These are phyloP conservation scores for Alternaria longipes DNA, from an alignment of 2,329 filamentous ascomycete genomes.

Conservation along the genomic window DNA sequence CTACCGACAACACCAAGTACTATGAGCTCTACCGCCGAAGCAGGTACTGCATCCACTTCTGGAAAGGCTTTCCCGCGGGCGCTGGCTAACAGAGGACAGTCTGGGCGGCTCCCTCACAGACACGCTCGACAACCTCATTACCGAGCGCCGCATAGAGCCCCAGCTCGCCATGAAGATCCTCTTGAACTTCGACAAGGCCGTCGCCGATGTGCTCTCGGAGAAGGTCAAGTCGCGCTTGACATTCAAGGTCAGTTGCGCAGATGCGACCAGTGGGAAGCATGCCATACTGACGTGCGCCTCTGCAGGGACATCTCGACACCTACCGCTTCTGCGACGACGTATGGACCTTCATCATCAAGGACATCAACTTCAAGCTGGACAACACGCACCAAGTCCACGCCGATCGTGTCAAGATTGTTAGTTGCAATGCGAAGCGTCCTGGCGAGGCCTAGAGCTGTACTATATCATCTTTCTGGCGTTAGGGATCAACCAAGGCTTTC, in stretches of 20 bases:
- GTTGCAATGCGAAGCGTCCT: constrained; percentile 89
- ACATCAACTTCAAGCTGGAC: constrained; percentile 98
- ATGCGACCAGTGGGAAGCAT: constrained; percentile 5
- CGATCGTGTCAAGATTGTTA: constrained; percentile 98
- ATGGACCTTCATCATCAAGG: constrained; percentile 99
- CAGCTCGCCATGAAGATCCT: constrained; percentile 99
- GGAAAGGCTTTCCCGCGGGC: constrained; percentile 15
- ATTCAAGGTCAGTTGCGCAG: constrained; percentile 80
- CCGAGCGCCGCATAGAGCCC: constrained; percentile 92
- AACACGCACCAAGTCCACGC: constrained; percentile 77
- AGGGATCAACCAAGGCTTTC: constrained; percentile 14
- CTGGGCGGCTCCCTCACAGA: constrained; percentile 94
- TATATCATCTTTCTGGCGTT: constrained; percentile 27
- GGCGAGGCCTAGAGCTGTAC: constrained; percentile 59
- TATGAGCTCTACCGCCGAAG: constrained; percentile 99
- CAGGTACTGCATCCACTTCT: constrained; percentile 71
- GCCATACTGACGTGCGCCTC: constrained; percentile 24
- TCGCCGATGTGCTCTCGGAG: constrained; percentile 89
- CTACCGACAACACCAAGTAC: constrained; percentile 62
- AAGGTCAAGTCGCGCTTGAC: constrained; percentile 90
- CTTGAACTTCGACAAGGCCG: constrained; percentile 91
- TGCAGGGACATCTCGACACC: constrained; percentile 91
- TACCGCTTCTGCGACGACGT: constrained; percentile 99
- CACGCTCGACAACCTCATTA: constrained; percentile 96
- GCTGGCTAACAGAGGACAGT: constrained; percentile 62